Evolutionary conservation across 495 filamentous ascomycete species (phyloP).

Genomic region (Pyronema domesticum): DNA sequence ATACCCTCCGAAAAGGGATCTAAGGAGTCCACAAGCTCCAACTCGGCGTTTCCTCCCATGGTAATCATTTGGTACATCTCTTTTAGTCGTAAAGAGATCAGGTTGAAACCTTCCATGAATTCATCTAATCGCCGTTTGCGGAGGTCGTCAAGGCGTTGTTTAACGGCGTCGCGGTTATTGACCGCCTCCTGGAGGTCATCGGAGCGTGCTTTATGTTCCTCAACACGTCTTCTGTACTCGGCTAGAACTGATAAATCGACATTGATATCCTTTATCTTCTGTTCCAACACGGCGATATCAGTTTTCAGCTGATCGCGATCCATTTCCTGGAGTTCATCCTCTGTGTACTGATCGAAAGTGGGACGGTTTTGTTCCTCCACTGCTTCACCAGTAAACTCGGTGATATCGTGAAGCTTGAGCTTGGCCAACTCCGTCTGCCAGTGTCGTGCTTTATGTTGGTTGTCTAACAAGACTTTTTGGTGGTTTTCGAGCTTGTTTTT

Average conservation of each 20-base stretch:
- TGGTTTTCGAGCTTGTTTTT: constrained; percentile 93
- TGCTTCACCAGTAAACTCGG: constrained; percentile 38
- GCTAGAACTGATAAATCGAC: constrained; percentile 82
- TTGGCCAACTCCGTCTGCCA: constrained; percentile 82
- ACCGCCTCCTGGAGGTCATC: constrained; percentile 64
- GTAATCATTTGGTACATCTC: constrained; percentile 99
- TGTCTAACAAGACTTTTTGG: constrained; percentile 72
- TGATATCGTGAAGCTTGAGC: constrained; percentile 57
- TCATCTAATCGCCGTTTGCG: constrained; percentile 77
- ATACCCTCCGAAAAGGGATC: constrained; percentile 97
- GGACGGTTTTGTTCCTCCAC: background rate
- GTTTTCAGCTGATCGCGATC: constrained; percentile 70
- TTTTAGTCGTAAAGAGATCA: constrained; percentile 87
- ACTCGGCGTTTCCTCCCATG: constrained; percentile 95
- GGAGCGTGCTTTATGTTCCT: constrained; percentile 67
- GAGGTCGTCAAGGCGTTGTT: constrained; percentile 77
- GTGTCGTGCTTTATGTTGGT: constrained; percentile 65
- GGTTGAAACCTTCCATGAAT: constrained; percentile 95
- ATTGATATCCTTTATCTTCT: constrained; percentile 74
- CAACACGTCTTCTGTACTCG: constrained; percentile 78
- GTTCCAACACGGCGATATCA: constrained; percentile 76
- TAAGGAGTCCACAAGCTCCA: constrained; percentile 85
- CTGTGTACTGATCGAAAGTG: background rate
- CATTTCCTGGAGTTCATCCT: constrained; percentile 81
- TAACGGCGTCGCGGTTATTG: constrained; percentile 59